These are phyloP conservation scores for Calonectria pauciramosa DNA, from an alignment of 2,329 filamentous ascomycete species.

Conservation along the genomic window DNA sequence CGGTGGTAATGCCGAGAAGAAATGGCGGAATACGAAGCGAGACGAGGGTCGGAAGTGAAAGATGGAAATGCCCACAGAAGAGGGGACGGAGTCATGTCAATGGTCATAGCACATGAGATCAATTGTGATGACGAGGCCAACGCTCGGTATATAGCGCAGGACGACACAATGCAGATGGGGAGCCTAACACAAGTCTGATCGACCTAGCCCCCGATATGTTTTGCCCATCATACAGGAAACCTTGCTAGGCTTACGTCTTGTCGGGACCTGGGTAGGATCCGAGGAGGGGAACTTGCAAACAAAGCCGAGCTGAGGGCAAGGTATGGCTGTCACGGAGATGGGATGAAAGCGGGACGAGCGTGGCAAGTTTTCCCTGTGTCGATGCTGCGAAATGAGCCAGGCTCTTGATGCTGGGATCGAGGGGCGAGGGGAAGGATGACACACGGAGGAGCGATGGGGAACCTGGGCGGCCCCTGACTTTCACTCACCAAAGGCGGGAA, in stretches of 20 bases:
- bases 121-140: background rate
- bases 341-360: constrained; percentile 39
- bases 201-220: background rate
- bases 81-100: background rate
- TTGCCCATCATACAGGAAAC: background rate
- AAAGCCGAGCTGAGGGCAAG: background rate
- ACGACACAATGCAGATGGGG: background rate
- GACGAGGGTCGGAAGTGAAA: background rate
- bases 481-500: constrained; percentile 26
- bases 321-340: constrained; percentile 10
- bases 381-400: background rate
- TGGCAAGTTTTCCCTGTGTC: constrained; percentile 17
- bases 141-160: background rate
- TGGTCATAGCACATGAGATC: background rate
- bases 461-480: constrained; percentile 17
- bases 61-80: background rate
- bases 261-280: background rate
- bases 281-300: constrained; percentile 12
- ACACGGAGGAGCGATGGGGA: constrained; percentile 15
- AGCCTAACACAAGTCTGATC: background rate
- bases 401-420: background rate
- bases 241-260: constrained; percentile 2
- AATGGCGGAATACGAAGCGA: background rate
- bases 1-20: background rate
- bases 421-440: constrained; percentile 3